These are phyloP conservation scores for Zymoseptoria brevis DNA, from an alignment of 2,329 filamentous ascomycete genomes.

Conservation along the genomic window DNA sequence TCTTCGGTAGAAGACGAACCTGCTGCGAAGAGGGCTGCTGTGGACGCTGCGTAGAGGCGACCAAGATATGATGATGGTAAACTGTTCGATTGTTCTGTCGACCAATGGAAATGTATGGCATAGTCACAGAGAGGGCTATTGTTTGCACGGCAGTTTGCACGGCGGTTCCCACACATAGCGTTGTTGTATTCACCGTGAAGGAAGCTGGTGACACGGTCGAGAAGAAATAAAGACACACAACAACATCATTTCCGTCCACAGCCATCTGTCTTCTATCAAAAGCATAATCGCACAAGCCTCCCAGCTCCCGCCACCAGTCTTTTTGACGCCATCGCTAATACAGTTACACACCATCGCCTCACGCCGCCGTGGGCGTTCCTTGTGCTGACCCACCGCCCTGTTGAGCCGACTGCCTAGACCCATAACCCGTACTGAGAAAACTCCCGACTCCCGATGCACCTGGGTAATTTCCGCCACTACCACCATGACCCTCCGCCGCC, in stretches of 20 bases:
- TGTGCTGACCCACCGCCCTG: neutral
- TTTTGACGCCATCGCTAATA: neutral
- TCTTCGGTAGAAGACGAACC: slow-evolving; percentile 7
- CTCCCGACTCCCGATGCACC: slow-evolving; percentile 26
- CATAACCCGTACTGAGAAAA: slow-evolving; percentile 17
- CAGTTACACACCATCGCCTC: neutral
- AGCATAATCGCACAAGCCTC: neutral
- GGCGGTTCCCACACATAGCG: neutral
- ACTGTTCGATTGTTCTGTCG: neutral
- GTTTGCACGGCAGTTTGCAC: neutral
- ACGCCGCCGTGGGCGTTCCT: neutral
- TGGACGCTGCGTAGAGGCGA: neutral
- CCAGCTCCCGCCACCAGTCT: neutral
- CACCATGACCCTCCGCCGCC: slow-evolving; percentile 29
- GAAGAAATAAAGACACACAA: neutral
- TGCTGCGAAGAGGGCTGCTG: slow-evolving; percentile 16
- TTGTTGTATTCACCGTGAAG: neutral
- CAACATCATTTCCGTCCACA: neutral
- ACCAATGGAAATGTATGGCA: neutral
- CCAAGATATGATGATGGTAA: neutral
- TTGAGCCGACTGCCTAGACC: neutral
- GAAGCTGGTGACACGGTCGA: neutral
- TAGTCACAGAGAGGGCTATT: neutral
- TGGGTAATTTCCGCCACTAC: slow-evolving; percentile 29
- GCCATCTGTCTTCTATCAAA: neutral